These are phyloP conservation scores for Halocafeteria seosinensis DNA, from an alignment of 108 stramenopile species.

Conservation along the genomic window DNA sequence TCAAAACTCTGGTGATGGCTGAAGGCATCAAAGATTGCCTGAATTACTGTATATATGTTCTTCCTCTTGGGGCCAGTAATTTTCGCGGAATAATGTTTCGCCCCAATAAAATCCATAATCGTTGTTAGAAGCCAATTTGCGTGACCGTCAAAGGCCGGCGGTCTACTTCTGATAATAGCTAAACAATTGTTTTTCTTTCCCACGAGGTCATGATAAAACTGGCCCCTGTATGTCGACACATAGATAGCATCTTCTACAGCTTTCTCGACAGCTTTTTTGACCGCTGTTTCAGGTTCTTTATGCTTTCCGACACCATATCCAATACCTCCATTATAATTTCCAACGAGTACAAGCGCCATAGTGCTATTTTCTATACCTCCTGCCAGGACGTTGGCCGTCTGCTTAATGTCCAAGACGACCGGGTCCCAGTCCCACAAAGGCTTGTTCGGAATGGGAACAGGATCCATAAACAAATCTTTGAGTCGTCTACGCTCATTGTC, in stretches of 20 bases:
- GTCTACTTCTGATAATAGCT: neutral
- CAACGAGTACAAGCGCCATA: neutral
- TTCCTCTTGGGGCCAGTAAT: neutral
- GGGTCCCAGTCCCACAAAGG: neutral
- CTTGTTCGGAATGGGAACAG: neutral
- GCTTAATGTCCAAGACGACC: neutral
- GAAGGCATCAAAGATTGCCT: neutral
- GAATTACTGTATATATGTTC: neutral
- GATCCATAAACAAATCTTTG: neutral
- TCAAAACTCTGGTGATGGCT: neutral
- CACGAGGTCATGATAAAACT: conserved; percentile 1
- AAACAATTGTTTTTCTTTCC: neutral
- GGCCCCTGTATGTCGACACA: neutral
- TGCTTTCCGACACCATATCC: neutral
- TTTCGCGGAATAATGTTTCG: neutral
- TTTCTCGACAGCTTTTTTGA: neutral
- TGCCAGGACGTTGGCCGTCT: neutral
- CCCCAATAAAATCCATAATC: neutral
- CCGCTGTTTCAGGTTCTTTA: neutral
- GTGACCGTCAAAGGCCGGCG: neutral
- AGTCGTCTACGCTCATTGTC: neutral
- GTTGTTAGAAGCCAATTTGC: neutral
- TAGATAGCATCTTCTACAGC: neutral
- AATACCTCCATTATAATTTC: neutral
- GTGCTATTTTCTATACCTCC: neutral